Evolutionary conservation across 768 basidiomycete species (phyloP).

Genomic region (Mycena rosella): DNA sequence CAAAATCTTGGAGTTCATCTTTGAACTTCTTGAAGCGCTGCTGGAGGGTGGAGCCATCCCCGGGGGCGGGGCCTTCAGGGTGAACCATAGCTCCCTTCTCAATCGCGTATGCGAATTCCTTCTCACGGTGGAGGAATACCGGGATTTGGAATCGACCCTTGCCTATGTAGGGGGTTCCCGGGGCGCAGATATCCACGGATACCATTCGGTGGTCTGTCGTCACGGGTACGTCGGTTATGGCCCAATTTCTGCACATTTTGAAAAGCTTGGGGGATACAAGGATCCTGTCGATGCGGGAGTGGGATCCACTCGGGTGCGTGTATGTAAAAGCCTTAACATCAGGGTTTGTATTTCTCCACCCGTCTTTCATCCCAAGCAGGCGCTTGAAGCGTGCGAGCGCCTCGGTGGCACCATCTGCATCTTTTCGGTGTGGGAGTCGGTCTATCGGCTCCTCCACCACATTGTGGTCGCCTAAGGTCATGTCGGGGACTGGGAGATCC

Average conservation of each 20-base stretch:
- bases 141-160: constrained; percentile 16
- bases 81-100: not conserved
- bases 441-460: constrained; percentile 20
- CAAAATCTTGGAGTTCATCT: not conserved
- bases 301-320: not conserved
- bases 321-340: constrained; percentile 2
- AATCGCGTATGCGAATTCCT: not conserved
- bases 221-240: not conserved
- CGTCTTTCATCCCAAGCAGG: constrained; percentile 17
- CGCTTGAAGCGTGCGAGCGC: constrained; percentile 11
- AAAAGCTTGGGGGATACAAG: not conserved
- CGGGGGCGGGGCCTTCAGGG: not conserved
- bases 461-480: constrained; percentile 20
- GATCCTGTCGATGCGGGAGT: constrained; percentile 17
- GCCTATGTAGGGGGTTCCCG: constrained; percentile 10
- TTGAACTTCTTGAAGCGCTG: not conserved
- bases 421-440: constrained; percentile 17
- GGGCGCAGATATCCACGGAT: constrained; percentile 2
- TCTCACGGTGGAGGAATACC: not conserved
- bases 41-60: not conserved
- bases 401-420: not conserved
- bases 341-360: constrained; percentile 20
- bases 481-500: constrained; percentile 24
- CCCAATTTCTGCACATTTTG: constrained; percentile 12
- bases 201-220: constrained; percentile 27